phyloP scores from a whole-genome alignment of 495 filamentous ascomycete species.

The Penicillium paxilli region DNA sequence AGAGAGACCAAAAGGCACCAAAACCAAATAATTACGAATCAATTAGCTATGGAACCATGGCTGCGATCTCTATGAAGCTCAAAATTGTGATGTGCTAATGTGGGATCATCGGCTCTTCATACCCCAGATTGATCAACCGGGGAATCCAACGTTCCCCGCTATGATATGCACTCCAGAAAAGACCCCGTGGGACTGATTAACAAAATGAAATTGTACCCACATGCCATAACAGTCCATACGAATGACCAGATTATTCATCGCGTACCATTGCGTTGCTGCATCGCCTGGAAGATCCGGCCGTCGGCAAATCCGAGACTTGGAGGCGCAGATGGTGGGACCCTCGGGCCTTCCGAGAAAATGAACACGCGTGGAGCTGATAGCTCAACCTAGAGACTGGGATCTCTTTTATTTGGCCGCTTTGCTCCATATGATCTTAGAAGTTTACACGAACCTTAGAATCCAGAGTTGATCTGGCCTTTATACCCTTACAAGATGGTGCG shows the following conservation, averaged over 20 bases:
- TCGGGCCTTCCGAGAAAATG: background rate
- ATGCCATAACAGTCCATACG: background rate
- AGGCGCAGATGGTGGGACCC: background rate
- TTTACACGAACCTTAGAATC: background rate
- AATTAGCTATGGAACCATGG: background rate
- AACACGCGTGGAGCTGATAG: background rate
- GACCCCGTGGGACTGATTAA: background rate
- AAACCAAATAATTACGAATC: too few species aligned
- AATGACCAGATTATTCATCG: background rate
- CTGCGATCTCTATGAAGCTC: background rate
- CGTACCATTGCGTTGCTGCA: background rate
- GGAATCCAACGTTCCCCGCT: background rate
- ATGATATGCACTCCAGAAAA: slow-evolving; percentile 8
- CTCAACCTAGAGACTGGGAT: background rate
- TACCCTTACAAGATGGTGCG: slow-evolving; percentile 12
- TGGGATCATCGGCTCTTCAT: background rate
- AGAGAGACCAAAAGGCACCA: too few species aligned
- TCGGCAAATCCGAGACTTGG: background rate
- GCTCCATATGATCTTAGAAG: background rate
- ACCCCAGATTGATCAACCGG: slow-evolving; percentile 8
- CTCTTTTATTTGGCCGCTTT: background rate
- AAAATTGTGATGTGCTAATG: background rate
- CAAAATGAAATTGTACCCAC: background rate
- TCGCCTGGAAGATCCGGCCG: background rate
- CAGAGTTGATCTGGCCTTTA: background rate